Base-by-base conservation (phyloP, 768 basidiomycete species). In the Boletus tomentosulus region DNA sequence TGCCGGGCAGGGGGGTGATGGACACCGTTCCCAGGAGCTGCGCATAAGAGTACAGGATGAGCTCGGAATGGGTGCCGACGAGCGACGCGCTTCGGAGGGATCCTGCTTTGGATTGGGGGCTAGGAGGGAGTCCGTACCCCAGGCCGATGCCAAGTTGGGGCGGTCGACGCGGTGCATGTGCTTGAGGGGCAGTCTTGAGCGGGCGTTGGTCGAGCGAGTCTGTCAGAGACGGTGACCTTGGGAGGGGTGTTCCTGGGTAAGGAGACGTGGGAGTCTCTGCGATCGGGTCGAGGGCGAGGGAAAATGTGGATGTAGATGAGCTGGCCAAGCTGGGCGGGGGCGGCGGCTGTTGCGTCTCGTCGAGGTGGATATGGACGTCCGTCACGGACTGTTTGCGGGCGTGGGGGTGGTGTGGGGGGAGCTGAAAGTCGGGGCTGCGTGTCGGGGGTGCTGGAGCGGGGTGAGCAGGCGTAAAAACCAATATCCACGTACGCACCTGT, bases 41-140 rank as follows among this genome's bases (percentile, higher is more conserved):
- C 0, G 85, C 89, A 60, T 94, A 94, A 0, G 92, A 84, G 67
- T 94, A 94, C 2, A 94, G 78, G 19, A 94, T 81, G 16, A 89
- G 72, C 57, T 92, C 87, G 0, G 79, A 76, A 54, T 81, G 81
- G 3, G 77, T 67, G 24, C 75, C 68, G 33, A 78, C 70, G 62
- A 81, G 79, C 15, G 75, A 67, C 5, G 79, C 75, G 1, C 75
- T 73, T 24, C 74, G 75, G 13, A 71, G n/a, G n/a, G n/a, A n/a
- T n/a, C n/a, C 68, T 42, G 55, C 31, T 35, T 48, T 66, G 45
- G 50, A 53, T n/a, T 44, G 62, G 48, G 42, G 56, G 37, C 51
- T 54, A 58, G 44, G 72, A 42, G 65, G 71, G 7, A 58, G 68
- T 65, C 72, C 72, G 16, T 78, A 77, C 0, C 84, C 84, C 0